Conservation (phyloP, 208 protist genomes). For the Trypanosoma platydactyli region DNA sequence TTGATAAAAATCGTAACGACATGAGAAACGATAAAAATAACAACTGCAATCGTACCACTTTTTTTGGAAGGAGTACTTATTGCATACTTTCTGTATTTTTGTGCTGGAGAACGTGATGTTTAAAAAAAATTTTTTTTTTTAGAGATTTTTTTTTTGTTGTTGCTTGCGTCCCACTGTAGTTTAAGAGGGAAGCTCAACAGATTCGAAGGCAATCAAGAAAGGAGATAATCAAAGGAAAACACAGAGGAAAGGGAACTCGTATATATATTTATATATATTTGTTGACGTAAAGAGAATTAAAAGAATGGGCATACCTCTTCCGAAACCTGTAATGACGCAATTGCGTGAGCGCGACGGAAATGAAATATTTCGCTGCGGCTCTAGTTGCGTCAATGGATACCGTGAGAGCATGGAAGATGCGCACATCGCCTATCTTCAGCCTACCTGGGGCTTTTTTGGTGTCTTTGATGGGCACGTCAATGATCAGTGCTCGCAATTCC, state of each 20-base stretch:
- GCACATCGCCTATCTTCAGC: slow-evolving; percentile 76
- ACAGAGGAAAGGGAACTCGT: slow-evolving; percentile 5
- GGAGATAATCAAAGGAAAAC: slow-evolving; percentile 12
- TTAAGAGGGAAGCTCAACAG: neutral
- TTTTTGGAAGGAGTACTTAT: no score
- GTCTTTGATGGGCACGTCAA: slow-evolving; percentile 92
- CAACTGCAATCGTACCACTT: no score
- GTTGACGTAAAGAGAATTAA: slow-evolving; percentile 12
- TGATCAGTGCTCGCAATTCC: slow-evolving; percentile 79
- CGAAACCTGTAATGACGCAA: slow-evolving; percentile 90
- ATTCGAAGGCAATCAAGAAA: slow-evolving; percentile 10
- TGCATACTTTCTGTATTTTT: no score
- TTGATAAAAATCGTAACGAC: no score
- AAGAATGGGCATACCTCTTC: slow-evolving; percentile 88
- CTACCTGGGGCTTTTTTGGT: slow-evolving; percentile 89
- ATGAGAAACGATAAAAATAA: no score
- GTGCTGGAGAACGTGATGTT: no score
- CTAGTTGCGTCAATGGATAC: slow-evolving; percentile 90
- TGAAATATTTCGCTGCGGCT: slow-evolving; percentile 84
- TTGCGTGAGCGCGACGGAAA: slow-evolving; percentile 88
- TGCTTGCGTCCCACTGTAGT: slow-evolving; percentile 8
- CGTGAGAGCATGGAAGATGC: slow-evolving; percentile 92
- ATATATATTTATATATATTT: slow-evolving; percentile 4
- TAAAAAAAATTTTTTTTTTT: neutral
- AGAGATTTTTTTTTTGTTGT: slow-evolving; percentile 9